Base-by-base conservation (phyloP, 176 grass and related monocot genomes). In the Rhynchospora breviuscula region DNA sequence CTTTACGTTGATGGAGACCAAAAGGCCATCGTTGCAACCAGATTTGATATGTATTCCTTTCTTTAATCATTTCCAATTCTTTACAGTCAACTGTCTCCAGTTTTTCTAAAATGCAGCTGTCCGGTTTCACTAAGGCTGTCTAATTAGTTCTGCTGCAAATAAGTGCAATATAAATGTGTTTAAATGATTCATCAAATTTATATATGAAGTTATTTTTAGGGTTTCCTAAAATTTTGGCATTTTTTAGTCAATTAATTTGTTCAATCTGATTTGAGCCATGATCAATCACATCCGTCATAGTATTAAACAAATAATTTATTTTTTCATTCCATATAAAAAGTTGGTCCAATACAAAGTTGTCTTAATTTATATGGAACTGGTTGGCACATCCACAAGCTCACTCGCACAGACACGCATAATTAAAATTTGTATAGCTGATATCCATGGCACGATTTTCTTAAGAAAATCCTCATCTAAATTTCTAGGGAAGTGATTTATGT, bases 41-140 rank as follows among this genome's bases (percentile, higher is more conserved):
- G 79, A 63, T 81, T 63, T 81, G 79, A 81, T 81, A 63, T 81
- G 79, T 63, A 65, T 81, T 62, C 77, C 77, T 60, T 79, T 79
- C 46, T 74, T 74, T 74, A 74, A 74, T 74, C 70, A 74, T 74
- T 75, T 75, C n/a, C 45, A 23, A 19, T 61, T 61, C 78, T 81
- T 81, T 10, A 26, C 12, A 81, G 7, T 13, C 7, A 18, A 22
- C 64, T 22, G 10, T 46, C 57, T 81, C 79, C 79, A 81, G 18
- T 81, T 81, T 23, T 62, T 11, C 2, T 1, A 1, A 25, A 18
- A 79, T 59, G 22, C 25, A 79, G 49, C 10, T 5, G 7, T 53
- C 22, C 45, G 12, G 4, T 40, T 67, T 18, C 59, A 61, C 7
- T 21, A 61, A 58, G 6, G 19, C 59, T 18, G 18, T 61, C 59